Conservation (phyloP, 2,329 filamentous ascomycete genomes). For the Botryotinia convoluta region DNA sequence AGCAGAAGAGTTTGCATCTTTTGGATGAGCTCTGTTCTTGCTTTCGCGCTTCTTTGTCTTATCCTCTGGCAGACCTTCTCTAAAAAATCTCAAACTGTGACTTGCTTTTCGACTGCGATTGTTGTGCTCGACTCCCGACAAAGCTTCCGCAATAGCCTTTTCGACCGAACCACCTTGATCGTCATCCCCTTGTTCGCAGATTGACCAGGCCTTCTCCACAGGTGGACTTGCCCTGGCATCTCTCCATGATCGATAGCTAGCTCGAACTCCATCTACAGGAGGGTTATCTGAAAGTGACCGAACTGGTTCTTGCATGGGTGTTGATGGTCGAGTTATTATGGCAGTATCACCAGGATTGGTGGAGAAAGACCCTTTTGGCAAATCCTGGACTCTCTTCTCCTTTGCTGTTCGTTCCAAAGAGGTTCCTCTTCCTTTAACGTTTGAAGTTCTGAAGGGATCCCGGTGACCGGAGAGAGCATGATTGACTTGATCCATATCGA, state of each 20-base stretch:
- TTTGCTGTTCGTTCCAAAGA: conserved; percentile 46
- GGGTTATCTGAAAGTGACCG: conserved; percentile 31
- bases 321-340: conserved; percentile 32
- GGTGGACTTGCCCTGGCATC: conserved; percentile 29
- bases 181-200: conserved; percentile 53
- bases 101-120: conserved; percentile 66
- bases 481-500: conserved; percentile 40
- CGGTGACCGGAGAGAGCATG: conserved; percentile 40
- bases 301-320: conserved; percentile 25
- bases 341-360: conserved; percentile 40
- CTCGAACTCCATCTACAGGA: conserved; percentile 36
- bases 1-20: conserved; percentile 29
- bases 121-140: conserved; percentile 60
- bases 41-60: conserved; percentile 53
- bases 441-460: conserved; percentile 36
- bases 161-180: conserved; percentile 60
- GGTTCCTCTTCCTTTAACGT: conserved; percentile 38
- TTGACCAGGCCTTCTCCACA: conserved; percentile 62
- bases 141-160: conserved; percentile 61
- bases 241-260: conserved; percentile 39
- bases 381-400: conserved; percentile 41
- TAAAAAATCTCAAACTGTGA: conserved; percentile 65
- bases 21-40: conserved; percentile 36
- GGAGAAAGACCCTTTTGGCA: conserved; percentile 34
- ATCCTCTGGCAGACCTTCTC: conserved; percentile 61